Percentiles rank a stretch among this genome's conserved stretches.
Conservation (phyloP, 768 basidiomycete species). For the Nidularia pulvinata region DNA sequence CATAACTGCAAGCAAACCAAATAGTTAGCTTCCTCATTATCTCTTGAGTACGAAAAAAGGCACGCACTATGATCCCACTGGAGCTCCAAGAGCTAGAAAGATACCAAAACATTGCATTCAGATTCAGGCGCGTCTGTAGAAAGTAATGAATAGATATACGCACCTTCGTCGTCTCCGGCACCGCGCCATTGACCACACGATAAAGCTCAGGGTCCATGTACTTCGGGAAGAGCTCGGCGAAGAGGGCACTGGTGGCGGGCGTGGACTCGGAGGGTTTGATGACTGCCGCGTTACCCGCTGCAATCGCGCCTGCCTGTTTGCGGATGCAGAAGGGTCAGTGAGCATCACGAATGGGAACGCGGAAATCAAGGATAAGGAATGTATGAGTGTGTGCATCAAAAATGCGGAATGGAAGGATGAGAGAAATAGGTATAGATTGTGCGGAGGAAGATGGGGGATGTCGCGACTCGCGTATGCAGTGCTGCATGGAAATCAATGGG, state of each 20-base stretch:
- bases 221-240: conserved; percentile 69
- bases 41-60: not conserved
- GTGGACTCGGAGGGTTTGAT: conserved; percentile 79
- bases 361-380: no score
- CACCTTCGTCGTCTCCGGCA: conserved; percentile 61
- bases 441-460: no score
- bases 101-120: not conserved
- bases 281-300: conserved; percentile 72
- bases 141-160: conserved; percentile 5
- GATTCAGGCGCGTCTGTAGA: no score
- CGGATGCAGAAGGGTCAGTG: no score
- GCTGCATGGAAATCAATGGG: no score
- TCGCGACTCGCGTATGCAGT: no score
- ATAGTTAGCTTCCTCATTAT: not conserved
- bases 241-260: conserved; percentile 51
- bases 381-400: no score
- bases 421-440: no score
- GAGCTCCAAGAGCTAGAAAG: conserved; percentile 62
- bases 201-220: conserved; percentile 72
- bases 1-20: conserved; percentile 34
- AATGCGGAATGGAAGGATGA: no score
- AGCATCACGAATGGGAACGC: no score
- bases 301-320: conserved; percentile 75
- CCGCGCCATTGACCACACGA: conserved; percentile 68
- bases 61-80: conserved; percentile 58